These are phyloP conservation scores for Lentinula sp. DNA, from an alignment of 768 basidiomycete species.

Conservation along the genomic window DNA sequence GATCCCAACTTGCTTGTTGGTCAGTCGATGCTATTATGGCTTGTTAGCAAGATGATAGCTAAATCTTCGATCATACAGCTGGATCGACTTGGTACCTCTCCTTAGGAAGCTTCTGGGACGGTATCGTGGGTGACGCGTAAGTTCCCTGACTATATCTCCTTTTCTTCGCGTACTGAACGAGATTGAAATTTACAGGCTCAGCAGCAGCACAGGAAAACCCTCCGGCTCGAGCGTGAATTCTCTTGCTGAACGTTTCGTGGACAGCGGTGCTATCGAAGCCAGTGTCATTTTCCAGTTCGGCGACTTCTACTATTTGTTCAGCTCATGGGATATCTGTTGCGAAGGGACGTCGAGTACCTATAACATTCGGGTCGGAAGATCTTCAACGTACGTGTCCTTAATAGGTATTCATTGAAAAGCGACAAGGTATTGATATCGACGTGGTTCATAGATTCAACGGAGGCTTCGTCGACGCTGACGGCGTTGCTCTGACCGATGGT, in stretches of 20 bases:
- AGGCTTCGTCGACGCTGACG: constrained; percentile 39
- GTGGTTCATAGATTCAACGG: constrained; percentile 19
- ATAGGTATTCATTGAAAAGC: not conserved
- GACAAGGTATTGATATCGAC: constrained; percentile 16
- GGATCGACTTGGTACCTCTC: constrained; percentile 37
- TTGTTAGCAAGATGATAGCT: no score
- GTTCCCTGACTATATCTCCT: not conserved
- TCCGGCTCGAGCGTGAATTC: constrained; percentile 31
- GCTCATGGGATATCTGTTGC: constrained; percentile 52
- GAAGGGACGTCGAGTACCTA: constrained; percentile 47
- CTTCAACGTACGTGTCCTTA: constrained; percentile 26
- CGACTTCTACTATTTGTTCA: constrained; percentile 49
- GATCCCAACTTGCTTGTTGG: constrained; percentile 33
- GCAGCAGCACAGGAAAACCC: constrained; percentile 36
- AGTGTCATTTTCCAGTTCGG: constrained; percentile 37
- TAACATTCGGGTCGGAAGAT: constrained; percentile 53
- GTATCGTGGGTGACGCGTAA: constrained; percentile 36
- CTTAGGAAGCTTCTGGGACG: constrained; percentile 52
- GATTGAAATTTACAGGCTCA: constrained; percentile 18
- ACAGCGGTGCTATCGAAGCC: constrained; percentile 44
- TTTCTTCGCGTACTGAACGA: not conserved
- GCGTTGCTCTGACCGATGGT: constrained; percentile 37
- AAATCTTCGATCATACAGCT: not conserved
- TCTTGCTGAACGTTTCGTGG: constrained; percentile 26
- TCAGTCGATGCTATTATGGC: not conserved